Conservation (phyloP, 768 basidiomycete species). For the Lactarius sanguifluus region DNA sequence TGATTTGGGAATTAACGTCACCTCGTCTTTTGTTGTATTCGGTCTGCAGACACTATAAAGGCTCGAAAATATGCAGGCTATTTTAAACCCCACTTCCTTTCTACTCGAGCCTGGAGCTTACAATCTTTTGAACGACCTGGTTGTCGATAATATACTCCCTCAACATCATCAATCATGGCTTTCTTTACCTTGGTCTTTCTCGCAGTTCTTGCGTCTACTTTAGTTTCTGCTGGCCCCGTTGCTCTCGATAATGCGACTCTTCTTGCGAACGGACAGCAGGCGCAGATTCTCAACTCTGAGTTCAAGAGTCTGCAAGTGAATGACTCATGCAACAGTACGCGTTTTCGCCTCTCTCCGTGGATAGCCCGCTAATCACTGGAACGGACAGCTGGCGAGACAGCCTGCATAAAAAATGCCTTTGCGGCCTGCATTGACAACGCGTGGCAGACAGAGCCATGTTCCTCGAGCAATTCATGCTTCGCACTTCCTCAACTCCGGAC, state of each 20-base stretch:
- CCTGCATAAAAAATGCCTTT: conserved; percentile 45
- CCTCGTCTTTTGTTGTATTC: conserved; percentile 9
- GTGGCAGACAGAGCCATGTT: conserved; percentile 45
- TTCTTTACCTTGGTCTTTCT: conserved; percentile 31
- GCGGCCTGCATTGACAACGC: conserved; percentile 44
- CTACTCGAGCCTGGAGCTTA: conserved; percentile 27
- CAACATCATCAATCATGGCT: conserved; percentile 7
- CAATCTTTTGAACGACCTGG: conserved; percentile 9
- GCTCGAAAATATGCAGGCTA: background rate
- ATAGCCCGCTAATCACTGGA: background rate
- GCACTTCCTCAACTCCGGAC: conserved; percentile 48
- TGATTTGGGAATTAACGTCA: background rate
- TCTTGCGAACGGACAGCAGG: conserved; percentile 48
- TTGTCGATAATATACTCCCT: conserved; percentile 9
- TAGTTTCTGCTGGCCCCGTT: conserved; percentile 37
- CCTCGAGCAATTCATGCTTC: conserved; percentile 45
- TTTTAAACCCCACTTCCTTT: background rate
- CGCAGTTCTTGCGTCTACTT: conserved; percentile 31
- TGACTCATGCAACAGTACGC: conserved; percentile 48
- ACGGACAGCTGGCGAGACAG: conserved; percentile 42
- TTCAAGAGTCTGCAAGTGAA: conserved; percentile 43
- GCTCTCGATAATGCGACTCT: conserved; percentile 45
- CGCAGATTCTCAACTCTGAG: conserved; percentile 51
- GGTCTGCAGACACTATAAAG: conserved; percentile 1
- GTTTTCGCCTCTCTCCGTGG: conserved; percentile 19